phyloP scores from a whole-genome alignment of 73 alveolate genomes.

The Tetrahymena borealis region DNA sequence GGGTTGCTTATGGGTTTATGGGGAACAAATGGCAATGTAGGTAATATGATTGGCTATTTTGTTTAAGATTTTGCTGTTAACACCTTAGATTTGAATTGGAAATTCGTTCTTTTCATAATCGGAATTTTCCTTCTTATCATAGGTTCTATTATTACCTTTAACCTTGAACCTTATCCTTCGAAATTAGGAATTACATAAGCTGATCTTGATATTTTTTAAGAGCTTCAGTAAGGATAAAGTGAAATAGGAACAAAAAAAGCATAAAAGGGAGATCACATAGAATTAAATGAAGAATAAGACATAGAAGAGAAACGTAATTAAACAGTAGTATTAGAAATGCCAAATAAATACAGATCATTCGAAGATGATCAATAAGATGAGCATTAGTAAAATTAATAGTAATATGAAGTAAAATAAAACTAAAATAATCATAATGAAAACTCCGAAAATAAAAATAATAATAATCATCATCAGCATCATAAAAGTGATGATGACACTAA shows the following conservation, averaged over 20 bases:
- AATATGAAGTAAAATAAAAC: not conserved
- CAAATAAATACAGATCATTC: not conserved
- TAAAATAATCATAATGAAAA: not conserved
- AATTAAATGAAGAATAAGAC: not conserved
- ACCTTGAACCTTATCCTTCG: not conserved
- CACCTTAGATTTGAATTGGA: not conserved
- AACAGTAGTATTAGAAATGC: not conserved
- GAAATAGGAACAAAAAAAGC: not conserved
- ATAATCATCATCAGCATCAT: too few relatives aligned
- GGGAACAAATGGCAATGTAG: not conserved
- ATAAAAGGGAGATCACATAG: not conserved
- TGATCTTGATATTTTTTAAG: not conserved
- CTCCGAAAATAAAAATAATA: too few relatives aligned
- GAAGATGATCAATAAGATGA: too few relatives aligned
- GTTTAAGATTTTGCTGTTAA: not conserved
- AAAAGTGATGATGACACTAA: too few relatives aligned
- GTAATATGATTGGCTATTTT: not conserved
- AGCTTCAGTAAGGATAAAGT: too few relatives aligned
- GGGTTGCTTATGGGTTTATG: not conserved
- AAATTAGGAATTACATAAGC: not conserved
- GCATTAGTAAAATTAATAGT: too few relatives aligned
- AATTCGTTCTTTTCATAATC: not conserved
- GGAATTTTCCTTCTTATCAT: not conserved
- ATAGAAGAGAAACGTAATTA: not conserved
- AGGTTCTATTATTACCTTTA: not conserved